Evolutionary conservation across 306 rosid genomes (phyloP), one percentile per base, ranked within the genome.

Genomic region (Vigna unguiculata): DNA sequence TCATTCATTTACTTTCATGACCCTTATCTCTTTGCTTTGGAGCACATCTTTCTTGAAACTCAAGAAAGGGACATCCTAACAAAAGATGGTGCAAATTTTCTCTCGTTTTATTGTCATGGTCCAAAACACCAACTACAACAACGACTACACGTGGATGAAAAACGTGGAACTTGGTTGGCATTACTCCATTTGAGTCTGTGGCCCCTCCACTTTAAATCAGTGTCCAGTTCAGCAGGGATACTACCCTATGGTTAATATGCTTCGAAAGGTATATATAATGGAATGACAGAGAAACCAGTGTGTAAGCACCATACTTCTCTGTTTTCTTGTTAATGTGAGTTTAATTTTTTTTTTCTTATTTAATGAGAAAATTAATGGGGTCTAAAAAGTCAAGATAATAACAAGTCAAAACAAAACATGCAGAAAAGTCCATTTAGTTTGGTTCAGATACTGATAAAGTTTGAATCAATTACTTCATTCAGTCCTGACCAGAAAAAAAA

Each of bases 41-140:
- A 34, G 24, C 8, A 36, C 24, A 19, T 64, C 28, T 19, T 20
- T 62, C n/a, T 38, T 40, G 30, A 64, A 64, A 9, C 51, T 36
- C n/a, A 64, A 38, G 28, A 64, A 64, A 64, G 49, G 49, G 70
- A 64, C 66, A 59, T 59, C 28, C 28, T 19, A 63, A 38, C 69
- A 8, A 63, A 63, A 36, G 14, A 34, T 63, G 6, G 28, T 15
- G 28, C 59, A 40, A 63, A 34, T 28, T 30, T 36, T 36, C 47
- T n/a, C 45, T 30, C 41, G 17, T 38, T 36, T 17, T 8, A 30
- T 34, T 63, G 30, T 63, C 5, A 17, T 34, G 48, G 48, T 36
- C 25, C 17, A 63, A 36, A n/a, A 34, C 21, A 61, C 25, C 65
- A 59, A 25, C 65, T 13, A 28, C 41, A 12, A 59, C 28, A 7